These are phyloP conservation scores for Copromyces sp. DNA, from an alignment of 495 filamentous ascomycete species.

Conservation along the genomic window DNA sequence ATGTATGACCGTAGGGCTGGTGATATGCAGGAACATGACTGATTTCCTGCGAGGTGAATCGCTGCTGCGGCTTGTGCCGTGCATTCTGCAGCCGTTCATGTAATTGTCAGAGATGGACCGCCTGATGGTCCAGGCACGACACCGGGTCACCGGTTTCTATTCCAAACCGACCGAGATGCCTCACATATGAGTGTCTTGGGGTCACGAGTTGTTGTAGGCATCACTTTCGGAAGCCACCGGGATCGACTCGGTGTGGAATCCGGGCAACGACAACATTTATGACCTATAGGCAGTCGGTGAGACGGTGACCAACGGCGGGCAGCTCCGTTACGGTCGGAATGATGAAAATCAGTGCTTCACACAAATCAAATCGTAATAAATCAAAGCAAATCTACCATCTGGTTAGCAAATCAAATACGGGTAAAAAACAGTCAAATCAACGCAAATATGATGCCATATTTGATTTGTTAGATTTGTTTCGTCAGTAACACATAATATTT, in stretches of 20 bases:
- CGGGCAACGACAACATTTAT: slow-evolving; percentile 1
- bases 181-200: background rate
- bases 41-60: background rate
- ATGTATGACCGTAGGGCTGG: background rate
- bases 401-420: too few relatives aligned
- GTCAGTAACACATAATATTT: too few relatives aligned
- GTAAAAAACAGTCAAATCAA: too few relatives aligned
- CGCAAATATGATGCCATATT: too few relatives aligned
- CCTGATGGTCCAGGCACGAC: background rate
- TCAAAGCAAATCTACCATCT: too few relatives aligned
- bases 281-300: background rate
- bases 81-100: background rate
- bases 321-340: background rate
- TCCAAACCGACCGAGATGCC: background rate
- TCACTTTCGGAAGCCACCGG: slow-evolving; percentile 5
- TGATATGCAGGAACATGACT: background rate
- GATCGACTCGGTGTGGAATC: background rate
- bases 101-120: background rate
- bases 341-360: too few relatives aligned
- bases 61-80: background rate
- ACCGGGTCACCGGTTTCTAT: background rate
- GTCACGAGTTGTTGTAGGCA: background rate
- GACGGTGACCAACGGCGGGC: background rate
- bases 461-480: too few relatives aligned
- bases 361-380: too few relatives aligned